Base-by-base conservation (phyloP, 805 yeast species). In the Saccharomycopsis amapae region DNA sequence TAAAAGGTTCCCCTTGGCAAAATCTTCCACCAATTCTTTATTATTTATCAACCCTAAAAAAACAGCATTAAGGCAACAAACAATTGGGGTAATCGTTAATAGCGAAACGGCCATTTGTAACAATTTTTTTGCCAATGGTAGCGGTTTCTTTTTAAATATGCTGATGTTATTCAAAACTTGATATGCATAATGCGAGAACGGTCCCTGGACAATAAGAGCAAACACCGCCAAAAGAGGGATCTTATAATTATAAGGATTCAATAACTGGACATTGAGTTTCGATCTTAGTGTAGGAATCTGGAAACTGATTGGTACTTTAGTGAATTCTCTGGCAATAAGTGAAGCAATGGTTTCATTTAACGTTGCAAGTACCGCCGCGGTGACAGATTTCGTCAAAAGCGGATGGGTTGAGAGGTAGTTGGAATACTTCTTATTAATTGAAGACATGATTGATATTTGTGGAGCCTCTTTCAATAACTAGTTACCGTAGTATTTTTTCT, bases 301-400 rank as follows among this genome's bases (percentile, higher is more conserved):
- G 55, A 38, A 18, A 59, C 5, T 55, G 4, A 62, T 24, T 9
- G 40, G 45, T 4, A 57, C 23, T 9, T 58, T 50, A 20, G 62
- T 57, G 50, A 62, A 60, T 43, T 78, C 81, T 34, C 71, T 67
- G 2, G 84, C 69, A 12, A 74, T 54, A 0, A 62, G 49, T 2
- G 78, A 66, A 0, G 85, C 81, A 13, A 79, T 66, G 32, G 71
- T 61, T 56, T 80, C 87, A 53, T 78, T 79, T 38, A 79, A 62
- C 0, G 75, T 67, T 6, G 74, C 73, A n/a, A 79, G 62, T 1
- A 72, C 56, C 0, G 76, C 81, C 1, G 79, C 70, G 0, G 85
- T 79, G 17, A 73, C 51, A 1, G 79, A 66, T 56, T 80, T 80
- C 40, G 85, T 79, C 39, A 75, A 58, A 10, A 80, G 59, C 1